These are phyloP conservation scores for Termitomyces sp. DNA, from an alignment of 768 basidiomycete genomes.

Conservation along the genomic window DNA sequence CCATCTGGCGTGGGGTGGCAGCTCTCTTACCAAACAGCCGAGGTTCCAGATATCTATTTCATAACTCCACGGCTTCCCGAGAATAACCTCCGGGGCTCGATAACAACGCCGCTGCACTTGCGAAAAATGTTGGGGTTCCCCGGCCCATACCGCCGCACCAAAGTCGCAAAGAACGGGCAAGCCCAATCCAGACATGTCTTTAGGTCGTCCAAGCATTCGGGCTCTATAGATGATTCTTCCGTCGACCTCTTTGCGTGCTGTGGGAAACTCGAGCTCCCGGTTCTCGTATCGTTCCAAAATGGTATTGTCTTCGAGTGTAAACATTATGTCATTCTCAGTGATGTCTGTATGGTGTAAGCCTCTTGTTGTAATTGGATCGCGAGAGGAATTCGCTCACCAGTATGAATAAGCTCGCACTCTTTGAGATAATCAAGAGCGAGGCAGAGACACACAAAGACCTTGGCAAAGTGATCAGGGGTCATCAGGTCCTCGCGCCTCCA, in stretches of 20 bases:
- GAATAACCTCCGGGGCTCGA: conserved; percentile 27
- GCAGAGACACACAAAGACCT: conserved; percentile 2
- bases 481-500: not conserved
- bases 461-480: not conserved
- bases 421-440: conserved; percentile 12
- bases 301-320: conserved; percentile 1
- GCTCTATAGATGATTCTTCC: conserved; percentile 13
- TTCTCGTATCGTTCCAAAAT: conserved; percentile 11
- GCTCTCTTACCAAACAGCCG: conserved; percentile 20
- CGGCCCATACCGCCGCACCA: conserved; percentile 16
- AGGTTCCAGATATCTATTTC: conserved; percentile 29
- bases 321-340: conserved; percentile 10
- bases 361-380: not conserved
- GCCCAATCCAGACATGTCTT: conserved; percentile 6
- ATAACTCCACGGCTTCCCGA: conserved; percentile 20
- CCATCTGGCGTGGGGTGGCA: too few relatives aligned
- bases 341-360: conserved; percentile 8
- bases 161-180: conserved; percentile 19
- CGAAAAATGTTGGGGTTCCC: conserved; percentile 1
- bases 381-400: conserved; percentile 4
- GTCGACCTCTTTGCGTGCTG: conserved; percentile 11
- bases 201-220: not conserved
- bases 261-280: conserved; percentile 9
- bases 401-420: conserved; percentile 15
- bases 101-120: conserved; percentile 22